Evolutionary conservation across 345 rosid species (phyloP).

Genomic region (Salix dunnii): DNA sequence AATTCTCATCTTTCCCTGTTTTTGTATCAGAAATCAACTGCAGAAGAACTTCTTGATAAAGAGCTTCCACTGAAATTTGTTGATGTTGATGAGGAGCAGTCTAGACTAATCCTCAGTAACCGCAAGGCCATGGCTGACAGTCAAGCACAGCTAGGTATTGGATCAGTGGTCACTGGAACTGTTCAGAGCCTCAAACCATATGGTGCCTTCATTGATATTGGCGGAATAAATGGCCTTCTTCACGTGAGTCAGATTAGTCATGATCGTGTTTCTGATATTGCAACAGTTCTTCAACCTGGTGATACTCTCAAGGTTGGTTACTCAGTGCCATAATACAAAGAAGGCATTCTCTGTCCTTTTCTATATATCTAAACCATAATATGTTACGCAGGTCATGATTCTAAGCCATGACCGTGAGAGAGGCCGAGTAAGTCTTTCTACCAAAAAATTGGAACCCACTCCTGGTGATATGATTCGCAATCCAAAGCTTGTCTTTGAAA

Average conservation of each 20-base stretch:
- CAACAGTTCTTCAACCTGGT: constrained; percentile 98
- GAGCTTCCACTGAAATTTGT: constrained; percentile 86
- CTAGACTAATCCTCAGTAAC: constrained; percentile 89
- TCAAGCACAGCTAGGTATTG: constrained; percentile 94
- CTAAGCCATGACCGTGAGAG: constrained; percentile 96
- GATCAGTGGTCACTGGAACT: constrained; percentile 82
- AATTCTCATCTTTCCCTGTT: constrained; percentile 1
- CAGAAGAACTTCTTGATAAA: constrained; percentile 85
- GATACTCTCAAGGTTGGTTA: constrained; percentile 71
- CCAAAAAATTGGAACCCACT: constrained; percentile 95
- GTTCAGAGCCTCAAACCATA: constrained; percentile 95
- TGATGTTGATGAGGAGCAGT: constrained; percentile 93
- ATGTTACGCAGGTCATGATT: constrained; percentile 72
- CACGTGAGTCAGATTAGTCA: constrained; percentile 98
- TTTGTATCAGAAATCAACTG: constrained; percentile 58
- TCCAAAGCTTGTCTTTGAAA: constrained; percentile 94
- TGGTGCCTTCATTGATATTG: constrained; percentile 96
- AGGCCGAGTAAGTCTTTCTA: constrained; percentile 94
- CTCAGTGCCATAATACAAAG: neutral
- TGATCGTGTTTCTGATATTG: constrained; percentile 86
- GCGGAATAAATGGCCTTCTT: constrained; percentile 95
- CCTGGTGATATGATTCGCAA: constrained; percentile 99
- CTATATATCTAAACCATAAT: neutral
- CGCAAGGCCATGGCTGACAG: constrained; percentile 98
- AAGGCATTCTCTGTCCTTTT: neutral